Percentiles rank a stretch among this genome's conserved stretches.
These are phyloP conservation scores for Beta corolliflora DNA, from an alignment of 179 eudicot genomes.

Conservation along the genomic window DNA sequence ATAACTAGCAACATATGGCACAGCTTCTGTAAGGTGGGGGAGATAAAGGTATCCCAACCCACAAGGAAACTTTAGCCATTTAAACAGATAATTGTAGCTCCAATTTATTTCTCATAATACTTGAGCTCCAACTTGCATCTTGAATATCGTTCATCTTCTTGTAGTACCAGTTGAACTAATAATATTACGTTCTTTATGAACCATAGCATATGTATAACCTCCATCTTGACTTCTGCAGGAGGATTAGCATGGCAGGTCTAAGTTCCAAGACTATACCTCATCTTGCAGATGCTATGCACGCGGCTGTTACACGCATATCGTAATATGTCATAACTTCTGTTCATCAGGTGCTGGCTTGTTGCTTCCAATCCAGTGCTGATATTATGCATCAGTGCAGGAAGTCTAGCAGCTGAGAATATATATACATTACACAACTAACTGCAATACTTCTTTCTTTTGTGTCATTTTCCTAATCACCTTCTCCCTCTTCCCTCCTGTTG, in stretches of 20 bases:
- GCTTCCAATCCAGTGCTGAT: not conserved
- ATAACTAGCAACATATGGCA: too few relatives aligned
- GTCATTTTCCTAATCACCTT: not conserved
- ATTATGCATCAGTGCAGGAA: not conserved
- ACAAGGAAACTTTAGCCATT: too few relatives aligned
- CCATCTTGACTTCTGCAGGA: conserved; percentile 45
- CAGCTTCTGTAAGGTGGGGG: too few relatives aligned
- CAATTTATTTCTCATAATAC: too few relatives aligned
- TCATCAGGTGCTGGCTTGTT: not conserved
- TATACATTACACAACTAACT: not conserved
- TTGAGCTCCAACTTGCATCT: too few relatives aligned
- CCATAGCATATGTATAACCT: not conserved
- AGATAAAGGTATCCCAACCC: too few relatives aligned
- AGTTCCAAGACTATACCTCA: conserved; percentile 87
- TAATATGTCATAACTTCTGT: conserved; percentile 12
- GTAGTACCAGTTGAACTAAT: too few relatives aligned
- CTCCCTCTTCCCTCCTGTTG: not conserved
- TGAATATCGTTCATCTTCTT: too few relatives aligned
- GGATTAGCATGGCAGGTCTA: conserved; percentile 98
- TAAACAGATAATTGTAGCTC: too few relatives aligned
- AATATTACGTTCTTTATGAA: not conserved
- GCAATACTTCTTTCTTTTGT: not conserved
- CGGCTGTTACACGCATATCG: conserved; percentile 60
- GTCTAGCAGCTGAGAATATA: not conserved
- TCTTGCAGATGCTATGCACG: conserved; percentile 94